Evolutionary conservation across 129 eudicot species (phyloP), one percentile per base, ranked within the genome.

Genomic region (Helianthus tuberosus): DNA sequence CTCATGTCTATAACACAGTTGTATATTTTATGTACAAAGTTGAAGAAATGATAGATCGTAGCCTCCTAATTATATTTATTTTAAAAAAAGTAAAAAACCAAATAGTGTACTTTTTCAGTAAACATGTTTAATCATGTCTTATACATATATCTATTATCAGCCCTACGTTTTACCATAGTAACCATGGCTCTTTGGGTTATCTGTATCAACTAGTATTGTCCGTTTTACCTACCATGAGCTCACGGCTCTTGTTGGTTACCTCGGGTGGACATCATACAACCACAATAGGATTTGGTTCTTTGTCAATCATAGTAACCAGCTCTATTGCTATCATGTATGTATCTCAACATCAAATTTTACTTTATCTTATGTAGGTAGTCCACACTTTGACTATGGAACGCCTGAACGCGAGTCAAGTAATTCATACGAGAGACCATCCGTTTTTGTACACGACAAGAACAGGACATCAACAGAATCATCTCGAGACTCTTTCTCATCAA

Each of bases 401-500:
- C 44, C 61, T 62, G 96, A 73, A 32, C 79, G 73, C 50, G 91
- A 86, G 81, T 75, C 79, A 50, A 83, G 75, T 75, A 67, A 59
- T 71, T 74, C 64, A 20, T 80, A 85, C 81, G 84, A 77, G 23
- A 72, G 84, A 55, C 77, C 80, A 8, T 77, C 72, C n/a, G 49
- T 81, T 48, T 74, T 35, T 77, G 62, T 64, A 14, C 86, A 76
- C 39, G 98, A 93, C 23, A 90, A 77, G 72, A 85, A 77, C 86
- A 87, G 96, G 81, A 69, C 74, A n/a, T 90, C 97, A 14, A 88
- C 93, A 0, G 97, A 88, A 81, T 90, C 93, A 46, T 88, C 98
- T 9, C 75, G 97, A 64, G 88, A 91, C 23, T 93, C 98, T 25
- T 93, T 93, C 67, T 90, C 98, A 73, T 93, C 98, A 46, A 84